These are phyloP conservation scores for Cladosporium sphaerospermum DNA, from an alignment of 2,329 filamentous ascomycete genomes.

Conservation along the genomic window DNA sequence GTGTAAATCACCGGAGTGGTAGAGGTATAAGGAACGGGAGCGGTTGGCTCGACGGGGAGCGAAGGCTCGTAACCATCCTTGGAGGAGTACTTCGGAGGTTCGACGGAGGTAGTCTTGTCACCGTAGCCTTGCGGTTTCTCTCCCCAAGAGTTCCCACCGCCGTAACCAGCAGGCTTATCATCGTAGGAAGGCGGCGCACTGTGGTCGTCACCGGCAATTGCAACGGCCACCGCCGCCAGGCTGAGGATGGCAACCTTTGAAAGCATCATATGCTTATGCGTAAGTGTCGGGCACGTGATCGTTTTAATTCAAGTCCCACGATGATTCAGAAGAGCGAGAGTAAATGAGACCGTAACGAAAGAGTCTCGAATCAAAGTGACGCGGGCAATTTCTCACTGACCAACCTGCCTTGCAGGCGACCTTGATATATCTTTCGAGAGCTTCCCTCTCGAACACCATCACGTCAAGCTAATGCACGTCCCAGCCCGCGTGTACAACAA, in stretches of 20 bases:
- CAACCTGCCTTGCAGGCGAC: not conserved
- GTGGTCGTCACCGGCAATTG: not conserved
- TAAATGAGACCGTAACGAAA: slow-evolving; percentile 6
- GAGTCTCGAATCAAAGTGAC: slow-evolving; percentile 5
- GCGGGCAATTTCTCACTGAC: not conserved
- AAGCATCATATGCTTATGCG: not conserved
- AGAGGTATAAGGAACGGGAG: not conserved
- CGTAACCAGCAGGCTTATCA: not conserved
- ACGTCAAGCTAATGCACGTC: slow-evolving; percentile 10
- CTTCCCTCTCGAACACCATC: not conserved
- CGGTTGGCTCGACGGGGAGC: not conserved
- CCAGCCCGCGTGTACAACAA: slow-evolving; percentile 9
- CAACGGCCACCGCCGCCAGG: slow-evolving; percentile 5
- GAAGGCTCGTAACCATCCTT: not conserved
- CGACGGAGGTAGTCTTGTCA: not conserved
- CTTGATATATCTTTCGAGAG: slow-evolving; percentile 3
- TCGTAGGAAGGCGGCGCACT: not conserved
- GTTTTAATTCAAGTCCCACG: not conserved
- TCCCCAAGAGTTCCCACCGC: not conserved
- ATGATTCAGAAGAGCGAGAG: not conserved
- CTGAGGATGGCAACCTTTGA: slow-evolving; percentile 7
- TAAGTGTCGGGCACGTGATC: not conserved
- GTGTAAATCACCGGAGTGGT: slow-evolving; percentile 2
- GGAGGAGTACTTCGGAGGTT: not conserved
- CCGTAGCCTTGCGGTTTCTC: not conserved